Conservation (phyloP, 2,329 filamentous ascomycete species). For the Exophiala dermatitidis region DNA sequence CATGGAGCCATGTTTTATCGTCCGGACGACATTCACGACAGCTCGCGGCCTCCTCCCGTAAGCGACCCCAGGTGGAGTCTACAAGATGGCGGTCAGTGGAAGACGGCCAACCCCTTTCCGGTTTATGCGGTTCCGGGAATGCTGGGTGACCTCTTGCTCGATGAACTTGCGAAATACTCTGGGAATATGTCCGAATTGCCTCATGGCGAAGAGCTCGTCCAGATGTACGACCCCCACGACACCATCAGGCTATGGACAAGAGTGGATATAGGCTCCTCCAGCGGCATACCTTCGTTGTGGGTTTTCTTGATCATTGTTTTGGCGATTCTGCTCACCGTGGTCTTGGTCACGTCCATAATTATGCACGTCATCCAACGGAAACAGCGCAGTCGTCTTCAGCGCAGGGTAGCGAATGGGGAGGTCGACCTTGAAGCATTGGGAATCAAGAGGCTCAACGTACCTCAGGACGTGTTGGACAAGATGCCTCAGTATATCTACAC, state of each 20-base stretch:
- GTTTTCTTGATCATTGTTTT: conserved; percentile 65
- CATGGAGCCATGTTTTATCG: conserved; percentile 54
- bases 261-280: conserved; percentile 37
- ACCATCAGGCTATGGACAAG: conserved; percentile 45
- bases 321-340: conserved; percentile 61
- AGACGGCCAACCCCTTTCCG: conserved; percentile 61
- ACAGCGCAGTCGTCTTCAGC: conserved; percentile 59
- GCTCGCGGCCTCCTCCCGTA: conserved; percentile 56
- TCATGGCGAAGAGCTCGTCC: conserved; percentile 29
- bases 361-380: conserved; percentile 74
- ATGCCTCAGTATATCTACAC: conserved; percentile 74
- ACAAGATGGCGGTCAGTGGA: conserved; percentile 65
- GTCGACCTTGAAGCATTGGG: conserved; percentile 81
- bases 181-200: conserved; percentile 55
- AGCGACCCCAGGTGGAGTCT: conserved; percentile 64
- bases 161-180: conserved; percentile 67
- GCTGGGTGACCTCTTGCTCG: conserved; percentile 61
- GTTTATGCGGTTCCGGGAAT: conserved; percentile 72
- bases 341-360: conserved; percentile 57
- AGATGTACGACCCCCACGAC: conserved; percentile 36
- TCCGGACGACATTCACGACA: conserved; percentile 35
- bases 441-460: conserved; percentile 74
- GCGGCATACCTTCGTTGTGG: conserved; percentile 68
- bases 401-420: conserved; percentile 67
- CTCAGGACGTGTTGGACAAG: conserved; percentile 59